Base-by-base conservation (phyloP, 192 early-diverging fungal species). In the Rhizoclosmatium sp. region DNA sequence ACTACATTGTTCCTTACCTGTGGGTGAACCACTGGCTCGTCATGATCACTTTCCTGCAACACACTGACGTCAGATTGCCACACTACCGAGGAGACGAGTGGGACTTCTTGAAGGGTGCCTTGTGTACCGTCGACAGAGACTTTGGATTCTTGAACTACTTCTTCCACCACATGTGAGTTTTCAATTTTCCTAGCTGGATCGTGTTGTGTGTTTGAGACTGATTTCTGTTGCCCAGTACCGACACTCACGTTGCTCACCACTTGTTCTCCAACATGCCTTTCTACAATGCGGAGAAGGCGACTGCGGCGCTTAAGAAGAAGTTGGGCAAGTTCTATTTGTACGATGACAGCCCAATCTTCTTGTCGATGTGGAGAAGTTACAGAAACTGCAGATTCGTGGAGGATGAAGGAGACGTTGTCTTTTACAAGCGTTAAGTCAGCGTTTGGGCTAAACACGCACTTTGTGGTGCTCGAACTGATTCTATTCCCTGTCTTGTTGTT, bases 231-330 rank as follows among this genome's bases (percentile, higher is more conserved):
- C 87, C 90, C 76, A 96, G 96, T 78, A 86, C 92, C 47, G 94
- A 97, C 79, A 95, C 95, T 2, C 96, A 98, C 80, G 96, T 98
- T 21, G 95, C 93, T 7, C 97, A 99, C 83, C 97, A 99, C 81
- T 82, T 96, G 74, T 99, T 98, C 88, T 94, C 94, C 12, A 94
- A 91, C 21, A 99, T 99, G 96, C 97, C 97, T 12, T 95, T 96
- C 86, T 99, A 99, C 88, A 88, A 99, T 80, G 97, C 87, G 41
- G 61, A 83, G 71, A 94, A 96, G 84, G 97, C 97, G 2, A 99
- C 97, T 39, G 69, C 74, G 51, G 89, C 92, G 65, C 82, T 98
- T 60, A 92, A 93, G 84, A 90, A 92, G 87, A 86, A 91, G 65
- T 84, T 97, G 49, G 96, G 95, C 42, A 84, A 90, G 68, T 91